A percentile compares a stretch with the other conserved stretches of the same genome.
Conservation (phyloP, 1,284 basidiomycete genomes). For the Paramarasmius palmivorus region DNA sequence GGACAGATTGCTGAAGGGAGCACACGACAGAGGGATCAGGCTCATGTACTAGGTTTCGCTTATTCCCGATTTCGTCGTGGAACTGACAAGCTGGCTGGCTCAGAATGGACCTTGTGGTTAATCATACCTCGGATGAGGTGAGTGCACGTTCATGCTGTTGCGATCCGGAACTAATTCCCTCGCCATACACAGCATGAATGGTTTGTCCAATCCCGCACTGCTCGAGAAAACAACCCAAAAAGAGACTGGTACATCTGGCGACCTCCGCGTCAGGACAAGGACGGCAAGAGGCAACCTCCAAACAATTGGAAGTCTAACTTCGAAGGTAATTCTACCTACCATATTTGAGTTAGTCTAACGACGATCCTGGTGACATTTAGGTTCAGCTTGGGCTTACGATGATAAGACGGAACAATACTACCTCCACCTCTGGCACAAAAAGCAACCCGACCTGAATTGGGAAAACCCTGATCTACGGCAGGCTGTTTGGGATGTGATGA, state of each 20-base stretch:
- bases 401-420: slow-evolving; percentile 72
- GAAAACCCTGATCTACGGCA: slow-evolving; percentile 63
- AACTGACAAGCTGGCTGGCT: background rate
- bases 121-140: slow-evolving; percentile 76
- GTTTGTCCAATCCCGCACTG: slow-evolving; percentile 68
- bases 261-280: slow-evolving; percentile 53
- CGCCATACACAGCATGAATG: slow-evolving; percentile 57
- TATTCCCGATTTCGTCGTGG: background rate
- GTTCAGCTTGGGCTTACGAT: slow-evolving; percentile 76
- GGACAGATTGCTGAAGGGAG: slow-evolving; percentile 60
- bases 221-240: slow-evolving; percentile 54
- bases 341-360: background rate
- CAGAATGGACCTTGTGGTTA: slow-evolving; percentile 81
- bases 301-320: slow-evolving; percentile 77
- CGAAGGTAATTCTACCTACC: background rate
- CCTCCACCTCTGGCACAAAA: slow-evolving; percentile 67
- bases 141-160: slow-evolving; percentile 6
- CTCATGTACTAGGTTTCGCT: slow-evolving; percentile 52
- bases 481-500: slow-evolving; percentile 67
- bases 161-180: background rate
- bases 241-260: slow-evolving; percentile 81
- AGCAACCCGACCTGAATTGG: slow-evolving; percentile 85
- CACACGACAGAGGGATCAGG: slow-evolving; percentile 70
- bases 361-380: slow-evolving; percentile 37
- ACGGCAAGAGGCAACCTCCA: slow-evolving; percentile 59